Percentiles rank a stretch among this genome's conserved stretches.
phyloP scores from a whole-genome alignment of 495 filamentous ascomycete species.

The Articulospora tetracladia region DNA sequence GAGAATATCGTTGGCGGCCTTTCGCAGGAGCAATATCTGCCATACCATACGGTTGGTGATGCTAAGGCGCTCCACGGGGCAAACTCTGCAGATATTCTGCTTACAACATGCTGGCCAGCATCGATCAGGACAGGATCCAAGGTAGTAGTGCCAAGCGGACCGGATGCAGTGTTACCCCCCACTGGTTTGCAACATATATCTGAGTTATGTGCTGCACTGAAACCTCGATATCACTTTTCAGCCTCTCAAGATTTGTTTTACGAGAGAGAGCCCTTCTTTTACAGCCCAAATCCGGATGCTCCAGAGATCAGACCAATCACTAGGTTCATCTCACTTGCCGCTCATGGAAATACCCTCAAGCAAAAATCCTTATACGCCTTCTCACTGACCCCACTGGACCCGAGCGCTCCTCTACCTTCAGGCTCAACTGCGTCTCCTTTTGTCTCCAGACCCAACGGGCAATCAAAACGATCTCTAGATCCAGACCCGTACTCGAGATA shows the following conservation, averaged over 20 bases:
- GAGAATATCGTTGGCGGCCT: conserved; percentile 42
- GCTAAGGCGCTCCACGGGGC: conserved; percentile 68
- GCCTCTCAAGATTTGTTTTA: conserved; percentile 66
- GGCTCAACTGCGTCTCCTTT: conserved; percentile 74
- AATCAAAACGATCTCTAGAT: conserved; percentile 57
- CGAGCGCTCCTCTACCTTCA: conserved; percentile 50
- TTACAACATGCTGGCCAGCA: conserved; percentile 83
- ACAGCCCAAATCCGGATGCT: conserved; percentile 51
- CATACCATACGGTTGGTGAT: conserved; percentile 72
- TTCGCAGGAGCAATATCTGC: conserved; percentile 59
- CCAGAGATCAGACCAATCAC: conserved; percentile 59
- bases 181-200: conserved; percentile 47
- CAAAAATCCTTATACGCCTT: conserved; percentile 93
- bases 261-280: conserved; percentile 91
- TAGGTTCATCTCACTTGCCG: conserved; percentile 82
- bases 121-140: conserved; percentile 61
- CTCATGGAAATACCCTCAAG: conserved; percentile 66
- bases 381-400: conserved; percentile 61
- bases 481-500: conserved; percentile 62
- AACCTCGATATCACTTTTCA: conserved; percentile 87
- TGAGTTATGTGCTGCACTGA: conserved; percentile 69
- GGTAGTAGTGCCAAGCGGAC: conserved; percentile 31
- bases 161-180: conserved; percentile 38
- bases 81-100: conserved; percentile 74
- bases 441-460: conserved; percentile 25